Evolutionary conservation across 2,329 filamentous ascomycete species (phyloP).

Genomic region (Alternaria hordeiaustralica): DNA sequence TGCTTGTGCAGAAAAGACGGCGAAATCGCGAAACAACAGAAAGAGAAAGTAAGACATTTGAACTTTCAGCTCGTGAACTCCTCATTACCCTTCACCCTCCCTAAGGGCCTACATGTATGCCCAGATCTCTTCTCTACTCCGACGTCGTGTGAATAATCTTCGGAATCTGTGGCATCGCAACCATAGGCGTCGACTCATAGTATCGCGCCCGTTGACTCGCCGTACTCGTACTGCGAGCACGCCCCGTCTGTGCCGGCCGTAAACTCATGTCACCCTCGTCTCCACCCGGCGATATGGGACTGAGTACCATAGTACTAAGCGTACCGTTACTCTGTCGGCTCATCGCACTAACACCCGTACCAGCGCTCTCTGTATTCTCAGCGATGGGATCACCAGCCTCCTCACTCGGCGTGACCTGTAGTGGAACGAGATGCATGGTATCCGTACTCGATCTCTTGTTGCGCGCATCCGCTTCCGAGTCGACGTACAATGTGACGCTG

Average conservation of each 20-base stretch:
- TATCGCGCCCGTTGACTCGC: slow-evolving; percentile 34
- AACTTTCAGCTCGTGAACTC: not conserved
- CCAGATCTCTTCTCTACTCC: slow-evolving; percentile 5
- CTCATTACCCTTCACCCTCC: too few species aligned
- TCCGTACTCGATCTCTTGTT: slow-evolving; percentile 32
- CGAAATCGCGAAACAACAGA: not conserved
- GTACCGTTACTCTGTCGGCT: slow-evolving; percentile 27
- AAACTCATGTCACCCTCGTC: slow-evolving; percentile 25
- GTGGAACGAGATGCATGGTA: slow-evolving; percentile 32
- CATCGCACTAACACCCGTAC: slow-evolving; percentile 28
- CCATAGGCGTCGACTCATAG: slow-evolving; percentile 36
- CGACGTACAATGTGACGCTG: slow-evolving; percentile 41
- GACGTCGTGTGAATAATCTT: slow-evolving; percentile 41
- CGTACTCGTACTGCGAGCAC: slow-evolving; percentile 39
- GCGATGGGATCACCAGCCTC: slow-evolving; percentile 21
- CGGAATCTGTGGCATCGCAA: slow-evolving; percentile 30
- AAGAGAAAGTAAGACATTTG: not conserved
- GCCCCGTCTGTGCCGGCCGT: slow-evolving; percentile 13
- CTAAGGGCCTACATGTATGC: not conserved
- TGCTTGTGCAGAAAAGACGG: not conserved
- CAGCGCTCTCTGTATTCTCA: slow-evolving; percentile 17
- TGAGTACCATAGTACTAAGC: slow-evolving; percentile 30
- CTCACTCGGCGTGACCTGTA: slow-evolving; percentile 35
- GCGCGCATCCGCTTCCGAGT: slow-evolving; percentile 25
- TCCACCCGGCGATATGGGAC: slow-evolving; percentile 23